These are phyloP conservation scores for Suhomyces canberraensis DNA, from an alignment of 805 yeast species.

Conservation along the genomic window DNA sequence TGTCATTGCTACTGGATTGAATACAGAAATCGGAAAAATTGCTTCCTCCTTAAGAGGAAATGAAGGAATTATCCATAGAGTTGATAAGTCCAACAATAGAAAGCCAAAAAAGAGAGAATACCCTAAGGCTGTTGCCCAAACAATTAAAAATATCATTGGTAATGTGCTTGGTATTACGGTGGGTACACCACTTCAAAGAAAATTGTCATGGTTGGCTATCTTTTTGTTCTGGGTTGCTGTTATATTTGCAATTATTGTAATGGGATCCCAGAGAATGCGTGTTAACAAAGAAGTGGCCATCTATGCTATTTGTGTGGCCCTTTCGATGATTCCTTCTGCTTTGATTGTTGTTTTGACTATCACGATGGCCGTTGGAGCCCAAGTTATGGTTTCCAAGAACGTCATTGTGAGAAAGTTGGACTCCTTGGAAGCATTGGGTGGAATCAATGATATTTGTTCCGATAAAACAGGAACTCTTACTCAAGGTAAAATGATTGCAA, in stretches of 20 bases:
- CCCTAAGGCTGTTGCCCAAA: constrained; percentile 42
- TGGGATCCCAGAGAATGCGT: constrained; percentile 74
- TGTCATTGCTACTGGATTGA: constrained; percentile 63
- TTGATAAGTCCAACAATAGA: constrained; percentile 40
- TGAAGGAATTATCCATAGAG: constrained; percentile 35
- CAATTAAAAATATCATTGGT: constrained; percentile 56
- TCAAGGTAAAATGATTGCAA: constrained; percentile 76
- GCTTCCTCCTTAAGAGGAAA: constrained; percentile 55
- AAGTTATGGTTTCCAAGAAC: constrained; percentile 62
- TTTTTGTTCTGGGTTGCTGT: constrained; percentile 72
- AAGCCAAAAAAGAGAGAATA: constrained; percentile 43
- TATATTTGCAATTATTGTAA: constrained; percentile 78
- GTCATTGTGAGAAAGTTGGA: constrained; percentile 77
- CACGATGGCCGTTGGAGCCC: constrained; percentile 82
- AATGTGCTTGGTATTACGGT: constrained; percentile 69
- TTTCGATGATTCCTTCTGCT: constrained; percentile 81
- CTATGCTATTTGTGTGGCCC: constrained; percentile 81
- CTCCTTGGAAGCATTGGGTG: constrained; percentile 75
- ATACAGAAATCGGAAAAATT: constrained; percentile 73
- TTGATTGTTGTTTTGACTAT: constrained; percentile 78
- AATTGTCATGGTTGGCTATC: constrained; percentile 74
- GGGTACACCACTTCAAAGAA: constrained; percentile 81
- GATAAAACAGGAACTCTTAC: constrained; percentile 84
- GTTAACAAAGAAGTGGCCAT: constrained; percentile 83
- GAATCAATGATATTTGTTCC: constrained; percentile 75